phyloP scores from a whole-genome alignment of 495 filamentous ascomycete genomes.

The Endocarpon pusillum region DNA sequence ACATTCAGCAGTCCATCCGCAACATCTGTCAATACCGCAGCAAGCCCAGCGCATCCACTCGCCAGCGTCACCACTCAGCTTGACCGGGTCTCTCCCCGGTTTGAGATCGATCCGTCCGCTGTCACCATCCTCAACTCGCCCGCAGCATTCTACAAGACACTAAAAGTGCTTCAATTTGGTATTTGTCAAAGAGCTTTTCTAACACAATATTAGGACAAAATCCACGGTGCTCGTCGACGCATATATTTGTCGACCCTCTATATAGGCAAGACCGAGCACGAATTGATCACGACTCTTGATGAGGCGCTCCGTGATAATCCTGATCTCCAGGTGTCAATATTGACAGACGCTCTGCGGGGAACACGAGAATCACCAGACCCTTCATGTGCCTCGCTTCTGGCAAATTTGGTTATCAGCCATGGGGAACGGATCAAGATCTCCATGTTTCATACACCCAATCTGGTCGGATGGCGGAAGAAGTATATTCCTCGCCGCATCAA shows the following conservation, averaged over 20 bases:
- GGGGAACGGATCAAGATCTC: constrained; percentile 84
- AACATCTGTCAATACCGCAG: too few species aligned
- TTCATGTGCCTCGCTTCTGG: constrained; percentile 80
- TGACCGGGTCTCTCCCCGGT: constrained; percentile 75
- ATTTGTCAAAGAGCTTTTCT: constrained; percentile 4
- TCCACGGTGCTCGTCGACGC: constrained; percentile 54
- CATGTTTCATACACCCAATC: constrained; percentile 95
- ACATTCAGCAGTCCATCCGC: too few species aligned
- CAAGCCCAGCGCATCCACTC: too few species aligned
- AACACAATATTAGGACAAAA: constrained; percentile 43
- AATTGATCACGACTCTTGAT: constrained; percentile 65
- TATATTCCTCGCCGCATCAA: constrained; percentile 79
- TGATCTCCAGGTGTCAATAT: constrained; percentile 66
- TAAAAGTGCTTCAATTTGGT: constrained; percentile 47
- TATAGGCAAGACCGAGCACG: constrained; percentile 85
- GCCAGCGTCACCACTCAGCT: constrained; percentile 61
- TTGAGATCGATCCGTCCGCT: constrained; percentile 67
- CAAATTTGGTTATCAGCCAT: constrained; percentile 64
- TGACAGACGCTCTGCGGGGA: constrained; percentile 84
- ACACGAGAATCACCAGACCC: constrained; percentile 78
- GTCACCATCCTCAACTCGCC: constrained; percentile 67
- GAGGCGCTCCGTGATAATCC: constrained; percentile 64
- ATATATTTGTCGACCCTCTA: constrained; percentile 92
- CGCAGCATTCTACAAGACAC: constrained; percentile 65
- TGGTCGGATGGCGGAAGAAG: constrained; percentile 73